Base-by-base conservation (phyloP, 106 monocot genomes). In the Dioscorea zingiberensis region DNA sequence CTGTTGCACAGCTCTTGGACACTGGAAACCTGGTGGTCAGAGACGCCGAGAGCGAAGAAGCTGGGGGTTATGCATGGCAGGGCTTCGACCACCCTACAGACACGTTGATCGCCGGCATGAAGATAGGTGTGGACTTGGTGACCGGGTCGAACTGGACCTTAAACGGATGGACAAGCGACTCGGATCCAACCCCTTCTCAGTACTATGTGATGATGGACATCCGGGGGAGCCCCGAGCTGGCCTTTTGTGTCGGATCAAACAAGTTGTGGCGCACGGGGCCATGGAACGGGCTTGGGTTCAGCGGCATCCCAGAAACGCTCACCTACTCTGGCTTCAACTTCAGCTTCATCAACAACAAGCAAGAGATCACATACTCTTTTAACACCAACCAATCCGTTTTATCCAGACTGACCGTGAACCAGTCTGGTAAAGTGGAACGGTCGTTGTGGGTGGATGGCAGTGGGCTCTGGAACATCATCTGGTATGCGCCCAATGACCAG, bases 181-280 rank as follows among this genome's bases (percentile, higher is more conserved):
- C n/a, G n/a, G n/a, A n/a, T n/a, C n/a, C n/a, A n/a, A n/a, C n/a
- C n/a, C n/a, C n/a, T n/a, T n/a, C n/a, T n/a, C n/a, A n/a, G n/a
- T n/a, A n/a, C n/a, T n/a, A n/a, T n/a, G 67, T 28, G 71, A 1
- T 17, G 2, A 23, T 72, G 27, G 76, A 72, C 62, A 18, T 18
- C 44, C 47, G 47, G 4, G 76, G 74, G 10, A 21, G 24, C 27
- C 70, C 69, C 26, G 63, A 70, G 47, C 0, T 60, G 15, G 3
- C 58, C 18, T 13, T 72, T 0, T 58, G 26, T 46, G 32, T 60
- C 7, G 47, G 38, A 6, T 14, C 18, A 22, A 45, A 21, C 32
- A 0, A 2, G 38, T 18, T 30, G 11, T 83, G 47, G 59, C 73
- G 78, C 18, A 32, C 44, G 7, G 83, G 83, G 17, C 77, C 83